Percentiles rank a stretch among this genome's conserved stretches.
These are phyloP conservation scores for Styphnolobium japonicum DNA, from an alignment of 306 rosid species.

Conservation along the genomic window DNA sequence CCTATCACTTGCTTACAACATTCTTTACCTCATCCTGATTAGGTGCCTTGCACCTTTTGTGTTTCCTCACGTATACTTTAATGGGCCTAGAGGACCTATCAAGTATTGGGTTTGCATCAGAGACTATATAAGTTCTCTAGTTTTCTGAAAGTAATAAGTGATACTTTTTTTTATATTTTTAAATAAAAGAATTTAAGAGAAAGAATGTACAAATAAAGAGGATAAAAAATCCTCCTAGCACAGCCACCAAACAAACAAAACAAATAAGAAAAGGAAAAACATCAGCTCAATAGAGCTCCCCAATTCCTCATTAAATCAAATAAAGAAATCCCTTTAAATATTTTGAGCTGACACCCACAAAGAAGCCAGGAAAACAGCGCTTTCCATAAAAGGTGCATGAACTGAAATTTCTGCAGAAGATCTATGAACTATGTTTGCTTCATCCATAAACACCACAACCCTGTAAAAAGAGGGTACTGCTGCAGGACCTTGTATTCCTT, in stretches of 20 bases:
- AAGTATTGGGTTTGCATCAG: too few species aligned
- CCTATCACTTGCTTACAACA: too few species aligned
- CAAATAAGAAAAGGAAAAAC: background rate
- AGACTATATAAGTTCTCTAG: background rate
- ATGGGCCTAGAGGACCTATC: too few species aligned
- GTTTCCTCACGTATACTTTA: too few species aligned
- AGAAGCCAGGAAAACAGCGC: background rate
- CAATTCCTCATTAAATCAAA: background rate
- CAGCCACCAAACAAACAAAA: background rate
- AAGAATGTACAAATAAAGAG: background rate
- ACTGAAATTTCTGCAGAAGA: background rate
- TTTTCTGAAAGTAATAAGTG: background rate
- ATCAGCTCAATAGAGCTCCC: background rate
- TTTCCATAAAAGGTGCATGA: background rate
- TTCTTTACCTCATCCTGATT: too few species aligned
- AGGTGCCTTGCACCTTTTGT: too few species aligned
- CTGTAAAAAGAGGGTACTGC: background rate
- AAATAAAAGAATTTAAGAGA: background rate
- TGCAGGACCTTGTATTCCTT: background rate
- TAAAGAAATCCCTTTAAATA: background rate
- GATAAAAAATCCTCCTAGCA: conserved; percentile 5
- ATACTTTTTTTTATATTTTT: background rate
- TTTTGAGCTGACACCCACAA: background rate
- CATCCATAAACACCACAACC: background rate
- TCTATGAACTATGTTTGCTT: background rate